Base-by-base conservation (phyloP, 371 early-diverging fungal species). In the Mortierella sp. region DNA sequence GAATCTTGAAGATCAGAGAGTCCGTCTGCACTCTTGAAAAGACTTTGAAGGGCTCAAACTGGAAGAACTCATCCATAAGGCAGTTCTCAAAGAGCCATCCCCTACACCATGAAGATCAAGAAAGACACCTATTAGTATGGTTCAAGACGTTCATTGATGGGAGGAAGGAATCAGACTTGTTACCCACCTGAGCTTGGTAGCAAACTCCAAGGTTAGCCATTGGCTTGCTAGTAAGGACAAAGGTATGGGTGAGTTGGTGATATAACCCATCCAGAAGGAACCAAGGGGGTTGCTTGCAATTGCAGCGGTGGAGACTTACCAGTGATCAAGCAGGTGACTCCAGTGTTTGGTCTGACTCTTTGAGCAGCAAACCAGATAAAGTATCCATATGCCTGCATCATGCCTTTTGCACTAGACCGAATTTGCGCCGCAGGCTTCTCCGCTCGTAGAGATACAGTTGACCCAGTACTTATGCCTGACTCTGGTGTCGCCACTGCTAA, bases 11-110 rank as follows among this genome's bases (percentile, higher is more conserved):
- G 17, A 90, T 83, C 6, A 90, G 74, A 3, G 90, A 88, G 50
- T 90, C 88, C 0, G 90, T 90, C 53, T 90, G 90, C 25, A 87
- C 82, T 47, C 82, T 83, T 7, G 86, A 82, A 85, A 87, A 90
- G 2, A 90, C 84, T 63, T 90, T 90, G 63, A 82, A 90, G 17
- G 88, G 87, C 43, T 87, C 88, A 59, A 90, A 86, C 65, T 87
- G 87, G 37, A 82, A 88, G 40, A 88, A 78, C 57, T 85, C 83
- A 19, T 86, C 70, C 41, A 90, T 21, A 31, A 82, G 65, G 49
- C 84, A 87, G 59, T 86, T 78, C 14, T 81, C 60, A 80, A 86
- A 86, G 14, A 90, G 79, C 88, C 87, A 88, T 0, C 80, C 69
- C 44, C 88, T 88, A 52, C 7, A 29, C 6, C 8, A 43, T 10